phyloP scores from a whole-genome alignment of 306 rosid genomes.

The Malus domestica region ASM211411v1 NC_041793.1:32354501-32355000 shows the following conservation, averaged over 20 bases:
- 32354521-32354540: not conserved
- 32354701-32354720: too few relatives aligned
- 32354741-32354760: too few relatives aligned
- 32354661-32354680: not conserved
- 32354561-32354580: too few relatives aligned
- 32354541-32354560: not conserved
- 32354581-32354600: not conserved
- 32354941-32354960: conserved; percentile 75
- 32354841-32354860: too few relatives aligned
- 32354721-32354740: too few relatives aligned
- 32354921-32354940: conserved; percentile 82
- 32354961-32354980: conserved; percentile 58
- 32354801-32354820: not conserved
- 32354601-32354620: not conserved
- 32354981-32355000: conserved; percentile 16
- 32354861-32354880: not conserved
- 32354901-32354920: conserved; percentile 27
- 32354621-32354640: not conserved
- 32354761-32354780: not conserved
- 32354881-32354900: conserved; percentile 33
- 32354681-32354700: not conserved
- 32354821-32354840: not conserved
- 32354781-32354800: not conserved
- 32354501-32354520: too few relatives aligned
- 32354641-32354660: not conserved